A percentile compares a stretch with the other conserved stretches of the same genome.
phyloP scores from a whole-genome alignment of 225 moss, liverwort and hornwort genomes.

The Pleurozium schreberi region DNA sequence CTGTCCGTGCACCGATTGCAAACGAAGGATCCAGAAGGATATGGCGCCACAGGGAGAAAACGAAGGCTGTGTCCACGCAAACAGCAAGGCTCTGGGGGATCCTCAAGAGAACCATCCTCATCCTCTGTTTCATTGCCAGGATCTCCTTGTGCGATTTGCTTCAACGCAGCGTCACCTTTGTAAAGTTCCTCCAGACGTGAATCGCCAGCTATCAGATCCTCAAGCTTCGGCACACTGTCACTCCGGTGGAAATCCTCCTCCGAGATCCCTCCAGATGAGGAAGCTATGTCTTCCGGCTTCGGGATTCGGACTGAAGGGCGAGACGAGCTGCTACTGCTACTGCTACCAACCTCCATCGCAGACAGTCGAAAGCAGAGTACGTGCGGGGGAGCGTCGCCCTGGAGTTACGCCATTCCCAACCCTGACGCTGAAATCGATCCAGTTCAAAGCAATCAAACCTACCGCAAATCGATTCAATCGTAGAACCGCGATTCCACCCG shows the following conservation, averaged over 20 bases:
- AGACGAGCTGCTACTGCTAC: conserved; percentile 12
- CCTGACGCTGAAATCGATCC: background rate
- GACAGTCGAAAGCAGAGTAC: background rate
- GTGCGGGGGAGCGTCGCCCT: background rate
- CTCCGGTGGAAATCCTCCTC: conserved; percentile 34
- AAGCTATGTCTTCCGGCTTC: conserved; percentile 22
- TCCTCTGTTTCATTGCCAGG: background rate
- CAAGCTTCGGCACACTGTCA: conserved; percentile 41
- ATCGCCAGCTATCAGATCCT: conserved; percentile 50
- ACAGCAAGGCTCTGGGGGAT: background rate
- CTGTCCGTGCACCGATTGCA: conserved; percentile 20
- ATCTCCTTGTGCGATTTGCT: conserved; percentile 1
- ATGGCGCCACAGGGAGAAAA: conserved; percentile 20
- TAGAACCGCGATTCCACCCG: background rate
- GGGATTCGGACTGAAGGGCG: background rate
- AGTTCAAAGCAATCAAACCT: background rate
- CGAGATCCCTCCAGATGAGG: conserved; percentile 21
- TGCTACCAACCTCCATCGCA: conserved; percentile 27
- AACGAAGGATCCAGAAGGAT: conserved; percentile 3
- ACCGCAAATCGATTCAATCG: background rate
- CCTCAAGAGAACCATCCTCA: background rate
- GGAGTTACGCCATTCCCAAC: background rate
- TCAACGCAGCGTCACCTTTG: conserved; percentile 23
- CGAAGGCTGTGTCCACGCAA: conserved; percentile 14
- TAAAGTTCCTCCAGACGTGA: conserved; percentile 36